Evolutionary conservation across 331 rosid species (phyloP).

Genomic region (Malus hybrid): DNA sequence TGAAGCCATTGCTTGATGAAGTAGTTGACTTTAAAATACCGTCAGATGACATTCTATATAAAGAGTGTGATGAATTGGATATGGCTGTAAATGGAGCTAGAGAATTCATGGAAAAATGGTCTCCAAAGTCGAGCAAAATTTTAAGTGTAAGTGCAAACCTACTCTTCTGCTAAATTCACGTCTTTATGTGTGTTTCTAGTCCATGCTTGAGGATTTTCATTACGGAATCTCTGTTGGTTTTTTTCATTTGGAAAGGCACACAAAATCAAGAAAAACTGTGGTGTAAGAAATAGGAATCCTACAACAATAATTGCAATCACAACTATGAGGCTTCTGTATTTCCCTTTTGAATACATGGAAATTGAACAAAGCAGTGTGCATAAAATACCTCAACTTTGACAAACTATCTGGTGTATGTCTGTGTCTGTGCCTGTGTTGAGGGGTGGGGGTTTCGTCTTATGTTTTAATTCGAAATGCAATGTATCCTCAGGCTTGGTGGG

Average conservation of each 20-base stretch:
- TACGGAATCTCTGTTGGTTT: background rate
- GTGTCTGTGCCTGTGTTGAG: background rate
- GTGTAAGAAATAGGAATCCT: background rate
- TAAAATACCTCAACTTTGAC: background rate
- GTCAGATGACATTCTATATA: slow-evolving; percentile 38
- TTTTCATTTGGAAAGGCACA: background rate
- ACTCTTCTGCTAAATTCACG: background rate
- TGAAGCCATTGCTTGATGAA: slow-evolving; percentile 78
- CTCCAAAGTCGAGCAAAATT: slow-evolving; percentile 70
- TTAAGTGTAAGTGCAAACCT: slow-evolving; percentile 45
- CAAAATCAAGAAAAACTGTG: background rate
- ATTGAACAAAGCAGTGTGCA: background rate
- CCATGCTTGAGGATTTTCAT: slow-evolving; percentile 3
- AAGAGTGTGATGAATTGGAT: slow-evolving; percentile 67
- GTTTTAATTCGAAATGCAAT: slow-evolving; percentile 11
- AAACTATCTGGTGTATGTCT: background rate
- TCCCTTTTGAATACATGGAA: background rate
- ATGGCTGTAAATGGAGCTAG: slow-evolving; percentile 55
- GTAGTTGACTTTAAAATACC: slow-evolving; percentile 40
- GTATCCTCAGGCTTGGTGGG: slow-evolving; percentile 50
- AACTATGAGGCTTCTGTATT: background rate
- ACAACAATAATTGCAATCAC: background rate
- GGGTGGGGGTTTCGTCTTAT: too few species aligned
- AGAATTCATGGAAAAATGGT: slow-evolving; percentile 74
- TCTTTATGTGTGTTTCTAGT: background rate